Conservation (phyloP, 345 rosid genomes). For the Citrus hindsii region DNA sequence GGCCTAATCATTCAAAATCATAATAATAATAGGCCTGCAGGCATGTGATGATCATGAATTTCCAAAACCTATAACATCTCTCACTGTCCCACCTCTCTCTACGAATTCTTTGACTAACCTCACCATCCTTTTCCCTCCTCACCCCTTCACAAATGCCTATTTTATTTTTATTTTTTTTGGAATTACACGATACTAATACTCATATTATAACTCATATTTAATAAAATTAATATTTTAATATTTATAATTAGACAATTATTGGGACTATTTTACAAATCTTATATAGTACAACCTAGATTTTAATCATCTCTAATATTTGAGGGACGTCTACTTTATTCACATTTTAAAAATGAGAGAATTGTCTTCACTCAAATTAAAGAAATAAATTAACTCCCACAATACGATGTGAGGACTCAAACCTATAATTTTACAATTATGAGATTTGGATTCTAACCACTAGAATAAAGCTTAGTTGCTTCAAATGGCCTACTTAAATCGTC, state of each 20-base stretch:
- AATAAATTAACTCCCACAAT: too few relatives aligned
- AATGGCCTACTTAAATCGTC: background rate
- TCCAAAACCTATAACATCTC: too few relatives aligned
- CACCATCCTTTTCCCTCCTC: background rate
- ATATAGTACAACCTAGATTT: too few relatives aligned
- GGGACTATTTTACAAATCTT: rapidly evolving
- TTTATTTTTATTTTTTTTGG: too few relatives aligned
- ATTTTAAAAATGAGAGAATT: too few relatives aligned
- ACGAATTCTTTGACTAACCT: background rate
- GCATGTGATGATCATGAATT: background rate
- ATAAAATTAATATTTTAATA: too few relatives aligned
- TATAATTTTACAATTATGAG: too few relatives aligned
- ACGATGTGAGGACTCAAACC: rapidly evolving
- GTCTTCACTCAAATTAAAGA: rapidly evolving
- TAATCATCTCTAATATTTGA: too few relatives aligned
- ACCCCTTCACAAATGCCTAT: background rate
- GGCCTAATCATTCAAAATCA: background rate
- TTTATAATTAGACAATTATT: too few relatives aligned
- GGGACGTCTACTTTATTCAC: rapidly evolving
- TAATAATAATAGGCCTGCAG: background rate
- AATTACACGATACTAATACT: too few relatives aligned
- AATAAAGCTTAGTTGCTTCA: too few relatives aligned
- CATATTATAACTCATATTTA: too few relatives aligned
- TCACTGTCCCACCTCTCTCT: background rate
- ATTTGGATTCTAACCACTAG: rapidly evolving